Base-by-base conservation (phyloP, 352 stramenopile species). In the Phytophthora podocarpi region DNA sequence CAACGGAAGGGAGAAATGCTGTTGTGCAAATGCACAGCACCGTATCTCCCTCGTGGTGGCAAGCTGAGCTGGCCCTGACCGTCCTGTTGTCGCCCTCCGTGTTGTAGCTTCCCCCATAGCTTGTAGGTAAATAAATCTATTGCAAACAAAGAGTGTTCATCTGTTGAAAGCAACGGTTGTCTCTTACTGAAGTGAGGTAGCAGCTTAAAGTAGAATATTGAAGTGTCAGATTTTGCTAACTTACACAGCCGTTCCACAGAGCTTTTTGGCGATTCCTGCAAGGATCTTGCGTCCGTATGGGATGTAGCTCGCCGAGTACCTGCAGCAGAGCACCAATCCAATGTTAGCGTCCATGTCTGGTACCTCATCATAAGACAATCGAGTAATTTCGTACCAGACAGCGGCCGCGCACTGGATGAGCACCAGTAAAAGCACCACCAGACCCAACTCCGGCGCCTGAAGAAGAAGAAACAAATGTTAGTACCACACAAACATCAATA, bases 221-320 rank as follows among this genome's bases (percentile, higher is more conserved):
- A 42, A 42, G 42, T 26, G 21, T 35, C 7, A 12, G 5, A 34
- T 43, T 6, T 31, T 46, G 13, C 23, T 13, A 20, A 4, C 28
- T 66, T 70, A 72, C n/a, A 72, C 42, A 6, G 62, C 57, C 24
- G 70, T 49, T 20, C 75, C 77, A 27, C 85, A 93, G 10, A 85
- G 41, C 37, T 91, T 93, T 20, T 85, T 79, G 52, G 72, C 77
- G 13, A 93, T 79, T 12, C 66, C 54, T 23, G 76, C 75, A 57
- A 95, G 70, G 37, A 93, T 89, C 61, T 93, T 92, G 58, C 85
- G 84, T 50, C 87, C 87, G 61, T 89, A 95, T 15, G 84, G 87
- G 21, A 95, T 80, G 68, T 92, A 95, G 30, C 84, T 95, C 15
- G 83, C 82, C 47, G 85, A 90, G 57, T 95, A 95, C 79, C 79